phyloP scores from a whole-genome alignment of 2,329 filamentous ascomycete species.

The Coccinonectria pachysandricola region DNA sequence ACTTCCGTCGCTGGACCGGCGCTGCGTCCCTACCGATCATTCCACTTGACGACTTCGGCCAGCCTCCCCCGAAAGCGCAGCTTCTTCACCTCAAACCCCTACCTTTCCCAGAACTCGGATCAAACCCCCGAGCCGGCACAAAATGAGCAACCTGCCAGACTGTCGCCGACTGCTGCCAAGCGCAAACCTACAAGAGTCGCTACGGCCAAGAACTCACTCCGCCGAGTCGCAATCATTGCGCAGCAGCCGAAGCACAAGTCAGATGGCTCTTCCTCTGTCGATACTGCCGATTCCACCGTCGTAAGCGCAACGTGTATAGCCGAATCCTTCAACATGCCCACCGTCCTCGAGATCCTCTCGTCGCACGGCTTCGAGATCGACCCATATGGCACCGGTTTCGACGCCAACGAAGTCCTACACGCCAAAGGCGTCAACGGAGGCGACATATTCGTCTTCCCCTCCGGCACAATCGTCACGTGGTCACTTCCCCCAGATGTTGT shows the following conservation, averaged over 20 bases:
- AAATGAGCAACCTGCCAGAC: conserved; percentile 9
- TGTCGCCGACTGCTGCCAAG: conserved; percentile 23
- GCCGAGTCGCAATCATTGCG: conserved; percentile 78
- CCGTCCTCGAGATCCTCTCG: conserved; percentile 46
- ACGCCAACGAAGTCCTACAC: conserved; percentile 52
- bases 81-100: conserved; percentile 58
- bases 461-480: conserved; percentile 89
- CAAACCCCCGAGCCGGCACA: conserved; percentile 16
- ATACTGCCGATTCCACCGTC: conserved; percentile 30
- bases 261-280: conserved; percentile 23
- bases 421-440: conserved; percentile 54
- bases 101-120: conserved; percentile 33
- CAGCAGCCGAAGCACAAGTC: conserved; percentile 43
- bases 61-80: conserved; percentile 43
- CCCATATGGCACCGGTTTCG: conserved; percentile 50
- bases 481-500: conserved; percentile 69
- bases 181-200: conserved; percentile 36
- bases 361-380: conserved; percentile 52
- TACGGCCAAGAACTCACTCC: conserved; percentile 60
- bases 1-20: conserved; percentile 17
- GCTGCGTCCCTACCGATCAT: conserved; percentile 23
- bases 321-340: conserved; percentile 53
- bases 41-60: conserved; percentile 36
- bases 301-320: conserved; percentile 53
- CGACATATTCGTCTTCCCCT: conserved; percentile 93